A percentile compares a stretch with the other conserved stretches of the same genome.
phyloP scores from a whole-genome alignment of 345 rosid species.

The Salix viminalis region DNA sequence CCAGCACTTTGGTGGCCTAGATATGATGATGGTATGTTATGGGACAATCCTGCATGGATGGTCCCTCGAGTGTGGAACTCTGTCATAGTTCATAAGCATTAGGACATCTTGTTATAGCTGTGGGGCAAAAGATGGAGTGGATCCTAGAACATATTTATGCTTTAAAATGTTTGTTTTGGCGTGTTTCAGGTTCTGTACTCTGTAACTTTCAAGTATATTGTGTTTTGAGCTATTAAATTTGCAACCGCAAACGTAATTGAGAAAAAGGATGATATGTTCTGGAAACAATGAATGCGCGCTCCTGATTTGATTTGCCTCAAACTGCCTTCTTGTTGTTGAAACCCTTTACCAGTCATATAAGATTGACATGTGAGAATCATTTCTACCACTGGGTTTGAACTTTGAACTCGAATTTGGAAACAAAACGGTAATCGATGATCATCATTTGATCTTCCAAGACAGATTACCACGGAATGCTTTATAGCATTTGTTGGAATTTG shows the following conservation, averaged over 20 bases:
- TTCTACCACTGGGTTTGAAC: too few relatives aligned
- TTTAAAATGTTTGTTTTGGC: background rate
- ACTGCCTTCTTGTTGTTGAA: too few relatives aligned
- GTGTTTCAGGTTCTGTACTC: background rate
- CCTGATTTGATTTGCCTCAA: too few relatives aligned
- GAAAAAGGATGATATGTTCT: too few relatives aligned
- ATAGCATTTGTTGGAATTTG: too few relatives aligned
- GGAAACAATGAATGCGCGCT: too few relatives aligned
- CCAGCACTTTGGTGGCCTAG: slow-evolving; percentile 65
- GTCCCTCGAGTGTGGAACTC: background rate
- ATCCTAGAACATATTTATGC: background rate
- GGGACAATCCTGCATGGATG: slow-evolving; percentile 8
- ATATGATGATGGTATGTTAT: background rate
- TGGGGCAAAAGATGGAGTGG: background rate
- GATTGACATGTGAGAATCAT: too few relatives aligned
- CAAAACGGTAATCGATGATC: too few relatives aligned
- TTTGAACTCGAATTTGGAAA: too few relatives aligned
- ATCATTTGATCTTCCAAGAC: too few relatives aligned
- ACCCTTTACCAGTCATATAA: too few relatives aligned
- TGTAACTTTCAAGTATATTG: background rate
- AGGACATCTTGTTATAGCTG: background rate
- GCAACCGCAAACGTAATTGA: background rate
- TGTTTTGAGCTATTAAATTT: background rate
- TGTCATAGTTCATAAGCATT: background rate
- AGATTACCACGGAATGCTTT: too few relatives aligned